A percentile compares a stretch with the other conserved stretches of the same genome.
These are phyloP conservation scores for Rhinocladiella similis DNA, from an alignment of 2,329 filamentous ascomycete genomes.

Conservation along the genomic window DNA sequence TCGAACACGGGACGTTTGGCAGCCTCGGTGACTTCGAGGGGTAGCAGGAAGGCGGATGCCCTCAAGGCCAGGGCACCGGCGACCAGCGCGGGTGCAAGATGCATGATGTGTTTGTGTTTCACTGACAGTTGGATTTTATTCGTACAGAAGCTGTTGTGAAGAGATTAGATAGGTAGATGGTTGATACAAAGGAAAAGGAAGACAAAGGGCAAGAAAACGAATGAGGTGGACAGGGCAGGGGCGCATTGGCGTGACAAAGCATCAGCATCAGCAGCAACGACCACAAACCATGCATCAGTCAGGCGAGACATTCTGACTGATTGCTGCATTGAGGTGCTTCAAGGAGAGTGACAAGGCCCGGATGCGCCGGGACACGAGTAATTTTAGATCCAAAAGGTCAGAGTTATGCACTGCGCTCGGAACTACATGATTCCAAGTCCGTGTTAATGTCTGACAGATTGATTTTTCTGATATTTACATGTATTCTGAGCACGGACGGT, in stretches of 20 bases:
- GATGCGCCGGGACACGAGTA: background rate
- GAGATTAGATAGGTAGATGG: background rate
- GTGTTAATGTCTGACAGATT: too few relatives aligned
- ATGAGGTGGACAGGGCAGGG: background rate
- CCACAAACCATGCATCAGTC: background rate
- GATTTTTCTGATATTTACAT: too few relatives aligned
- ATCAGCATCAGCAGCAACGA: background rate
- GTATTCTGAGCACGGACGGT: too few relatives aligned
- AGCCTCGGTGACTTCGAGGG: slow-evolving; percentile 24
- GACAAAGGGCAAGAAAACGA: background rate
- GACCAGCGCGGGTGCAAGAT: slow-evolving; percentile 27
- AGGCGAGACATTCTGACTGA: background rate
- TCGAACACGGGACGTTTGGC: slow-evolving; percentile 20
- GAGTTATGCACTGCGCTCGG: background rate
- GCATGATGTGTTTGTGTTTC: slow-evolving; percentile 16
- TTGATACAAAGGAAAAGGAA: background rate
- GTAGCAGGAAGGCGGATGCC: slow-evolving; percentile 29
- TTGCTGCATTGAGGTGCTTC: background rate
- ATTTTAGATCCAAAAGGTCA: background rate
- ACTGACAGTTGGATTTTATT: background rate
- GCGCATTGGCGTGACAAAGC: background rate
- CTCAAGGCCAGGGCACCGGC: slow-evolving; percentile 21
- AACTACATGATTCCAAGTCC: too few relatives aligned
- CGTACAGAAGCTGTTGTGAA: background rate
- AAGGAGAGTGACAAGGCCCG: background rate